A percentile compares a stretch with the other conserved stretches of the same genome.
These are phyloP conservation scores for Thalassiosira profunda DNA, from an alignment of 108 stramenopile species.

Conservation along the genomic window DNA sequence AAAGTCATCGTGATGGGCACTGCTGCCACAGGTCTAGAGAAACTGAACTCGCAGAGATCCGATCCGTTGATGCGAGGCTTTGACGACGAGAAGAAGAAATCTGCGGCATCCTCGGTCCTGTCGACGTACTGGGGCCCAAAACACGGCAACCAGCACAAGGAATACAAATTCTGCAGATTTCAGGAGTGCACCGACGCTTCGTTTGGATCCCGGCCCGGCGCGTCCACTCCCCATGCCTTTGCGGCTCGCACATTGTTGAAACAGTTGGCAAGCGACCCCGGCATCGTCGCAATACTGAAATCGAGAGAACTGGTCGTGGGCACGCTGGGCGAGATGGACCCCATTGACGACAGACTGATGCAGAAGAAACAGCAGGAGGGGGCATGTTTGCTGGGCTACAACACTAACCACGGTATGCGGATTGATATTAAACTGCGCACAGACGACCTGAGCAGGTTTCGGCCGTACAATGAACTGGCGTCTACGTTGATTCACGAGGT, in stretches of 20 bases:
- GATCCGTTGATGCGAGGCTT: conserved; percentile 87
- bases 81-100: conserved; percentile 29
- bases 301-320: conserved; percentile 75
- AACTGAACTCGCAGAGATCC: conserved; percentile 55
- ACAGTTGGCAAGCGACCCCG: conserved; percentile 71
- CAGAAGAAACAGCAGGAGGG: conserved; percentile 63
- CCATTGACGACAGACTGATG: conserved; percentile 81
- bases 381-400: conserved; percentile 79
- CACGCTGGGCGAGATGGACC: conserved; percentile 86
- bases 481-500: conserved; percentile 80
- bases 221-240: conserved; percentile 72
- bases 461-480: conserved; percentile 67
- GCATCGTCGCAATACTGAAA: conserved; percentile 61
- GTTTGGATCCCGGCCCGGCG: conserved; percentile 65
- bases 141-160: conserved; percentile 11
- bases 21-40: background rate
- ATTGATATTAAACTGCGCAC: conserved; percentile 79
- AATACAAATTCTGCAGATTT: conserved; percentile 70
- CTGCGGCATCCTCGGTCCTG: background rate
- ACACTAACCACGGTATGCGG: conserved; percentile 73
- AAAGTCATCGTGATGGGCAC: conserved; percentile 77
- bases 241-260: conserved; percentile 66
- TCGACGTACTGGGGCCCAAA: conserved; percentile 28
- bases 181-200: conserved; percentile 61
- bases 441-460: conserved; percentile 63